A percentile compares a stretch with the other conserved stretches of the same genome.
phyloP scores from a whole-genome alignment of 192 early-diverging fungal genomes.

The Coemansia sp. region DNA sequence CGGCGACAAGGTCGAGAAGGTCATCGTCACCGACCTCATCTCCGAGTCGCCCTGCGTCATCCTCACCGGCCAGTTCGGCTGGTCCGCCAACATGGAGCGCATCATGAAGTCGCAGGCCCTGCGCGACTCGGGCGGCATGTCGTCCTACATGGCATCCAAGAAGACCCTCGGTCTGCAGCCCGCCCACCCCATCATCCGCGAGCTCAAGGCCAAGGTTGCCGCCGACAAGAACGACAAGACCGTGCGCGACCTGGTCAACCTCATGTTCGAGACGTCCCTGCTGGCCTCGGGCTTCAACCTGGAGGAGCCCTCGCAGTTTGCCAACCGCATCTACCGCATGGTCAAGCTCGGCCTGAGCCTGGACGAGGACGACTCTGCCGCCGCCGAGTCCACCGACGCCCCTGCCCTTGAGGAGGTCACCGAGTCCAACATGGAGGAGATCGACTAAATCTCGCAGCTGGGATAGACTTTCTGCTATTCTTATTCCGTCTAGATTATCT shows the following conservation, averaged over 20 bases:
- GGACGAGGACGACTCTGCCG: slow-evolving; percentile 68
- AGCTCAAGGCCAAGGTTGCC: slow-evolving; percentile 87
- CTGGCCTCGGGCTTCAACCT: slow-evolving; percentile 97
- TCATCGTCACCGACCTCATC: slow-evolving; percentile 92
- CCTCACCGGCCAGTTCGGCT: slow-evolving; percentile 97
- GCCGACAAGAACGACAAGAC: slow-evolving; percentile 99
- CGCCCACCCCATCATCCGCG: slow-evolving; percentile 89
- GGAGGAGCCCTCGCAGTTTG: slow-evolving; percentile 91
- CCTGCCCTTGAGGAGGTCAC: slow-evolving; percentile 53
- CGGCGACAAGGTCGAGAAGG: slow-evolving; percentile 97
- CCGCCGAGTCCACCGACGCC: slow-evolving; percentile 43
- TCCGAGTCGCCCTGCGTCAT: slow-evolving; percentile 97
- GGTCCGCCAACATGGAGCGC: slow-evolving; percentile 99
- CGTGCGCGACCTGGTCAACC: slow-evolving; percentile 92
- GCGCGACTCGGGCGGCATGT: slow-evolving; percentile 97
- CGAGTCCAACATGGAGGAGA: slow-evolving; percentile 68
- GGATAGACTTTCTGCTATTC: background rate
- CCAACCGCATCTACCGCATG: slow-evolving; percentile 97
- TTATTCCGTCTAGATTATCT: background rate
- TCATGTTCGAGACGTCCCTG: slow-evolving; percentile 94
- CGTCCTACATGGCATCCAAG: slow-evolving; percentile 99
- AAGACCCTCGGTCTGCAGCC: slow-evolving; percentile 99
- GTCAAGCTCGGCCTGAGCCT: slow-evolving; percentile 97
- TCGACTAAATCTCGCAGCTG: slow-evolving; percentile 56
- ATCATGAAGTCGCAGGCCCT: slow-evolving; percentile 99